A percentile compares a stretch with the other conserved stretches of the same genome.
phyloP scores from a whole-genome alignment of 495 filamentous ascomycete species.

The Aspergillus asperescens region DNA sequence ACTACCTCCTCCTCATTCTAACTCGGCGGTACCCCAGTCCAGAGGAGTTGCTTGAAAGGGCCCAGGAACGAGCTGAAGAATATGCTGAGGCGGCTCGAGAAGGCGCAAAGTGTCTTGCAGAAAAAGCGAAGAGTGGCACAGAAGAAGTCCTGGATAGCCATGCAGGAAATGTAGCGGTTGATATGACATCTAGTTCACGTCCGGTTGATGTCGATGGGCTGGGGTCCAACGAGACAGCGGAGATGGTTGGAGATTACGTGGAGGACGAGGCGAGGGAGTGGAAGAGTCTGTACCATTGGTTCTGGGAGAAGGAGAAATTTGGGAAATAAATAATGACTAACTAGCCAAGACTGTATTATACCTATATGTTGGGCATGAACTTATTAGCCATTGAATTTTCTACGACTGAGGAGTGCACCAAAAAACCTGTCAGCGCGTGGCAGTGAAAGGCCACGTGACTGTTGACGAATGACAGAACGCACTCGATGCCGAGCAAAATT shows the following conservation, averaged over 20 bases:
- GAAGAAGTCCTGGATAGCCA: conserved; percentile 26
- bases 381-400: not conserved
- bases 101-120: conserved; percentile 36
- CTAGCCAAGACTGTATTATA: too few relatives aligned
- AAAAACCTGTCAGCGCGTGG: too few relatives aligned
- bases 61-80: conserved; percentile 42
- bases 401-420: too few relatives aligned
- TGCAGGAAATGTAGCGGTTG: conserved; percentile 27
- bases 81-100: conserved; percentile 41
- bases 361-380: not conserved
- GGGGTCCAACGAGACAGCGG: conserved; percentile 42
- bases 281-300: conserved; percentile 45
- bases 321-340: conserved; percentile 10
- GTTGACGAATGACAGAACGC: too few relatives aligned
- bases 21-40: conserved; percentile 40
- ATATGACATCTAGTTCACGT: conserved; percentile 29
- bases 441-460: too few relatives aligned
- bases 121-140: conserved; percentile 27
- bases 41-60: conserved; percentile 38
- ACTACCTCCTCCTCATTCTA: conserved; percentile 46
- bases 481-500: too few relatives aligned
- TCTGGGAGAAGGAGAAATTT: conserved; percentile 33
- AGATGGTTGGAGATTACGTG: conserved; percentile 46
- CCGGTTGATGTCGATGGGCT: conserved; percentile 8
- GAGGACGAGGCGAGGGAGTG: conserved; percentile 41